Base-by-base conservation (phyloP, 2,329 filamentous ascomycete species). In the Sporothrix mexicana region DNA sequence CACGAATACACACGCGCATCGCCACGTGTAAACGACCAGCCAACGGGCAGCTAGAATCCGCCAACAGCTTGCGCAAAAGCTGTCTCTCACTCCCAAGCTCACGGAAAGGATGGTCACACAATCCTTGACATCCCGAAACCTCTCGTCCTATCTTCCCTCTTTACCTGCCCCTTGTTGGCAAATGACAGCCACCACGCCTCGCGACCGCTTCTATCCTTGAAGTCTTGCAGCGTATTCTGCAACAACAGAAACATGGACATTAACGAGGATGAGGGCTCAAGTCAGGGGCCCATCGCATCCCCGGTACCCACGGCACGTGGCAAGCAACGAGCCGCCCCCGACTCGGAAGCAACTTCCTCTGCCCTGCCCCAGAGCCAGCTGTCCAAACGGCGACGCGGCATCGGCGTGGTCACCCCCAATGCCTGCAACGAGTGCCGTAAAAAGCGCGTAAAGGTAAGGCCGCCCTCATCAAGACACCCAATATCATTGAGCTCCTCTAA, bases 391-490 rank as follows among this genome's bases (percentile, higher is more conserved):
- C 83, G 85, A 66, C 84, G 88, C 66, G 88, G 87, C 1, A 77
- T 87, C 3, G 88, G 88, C 20, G 80, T 88, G 0, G 87, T 89
- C 13, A 89, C 88, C 4, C 86, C 86, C 57, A 89, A 89, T 79
- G 88, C 88, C 30, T 89, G 88, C 78, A 89, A 86, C 20, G 88
- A 89, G 77, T 89, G 88, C 77, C 85, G 87, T 71, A 89, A 89
- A 81, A 89, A 89, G 79, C 86, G 88, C 73, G 87, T 88, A 76
- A 89, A 89, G 84, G 87, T 88, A 81, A 47, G 73, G 1, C 2
- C 20, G 4, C 43, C 67, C 20, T 13, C 15, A 20, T 23, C 12
- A 8, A 41, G 3, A 41, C 59, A 30, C 13, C 43, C 25, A 9
- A 3, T 64, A 9, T 7, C 12, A n/a, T 43, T 66, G 5, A 15